Base-by-base conservation (phyloP, 2,329 filamentous ascomycete species). In the Thermothelomyces thermophilus region DNA sequence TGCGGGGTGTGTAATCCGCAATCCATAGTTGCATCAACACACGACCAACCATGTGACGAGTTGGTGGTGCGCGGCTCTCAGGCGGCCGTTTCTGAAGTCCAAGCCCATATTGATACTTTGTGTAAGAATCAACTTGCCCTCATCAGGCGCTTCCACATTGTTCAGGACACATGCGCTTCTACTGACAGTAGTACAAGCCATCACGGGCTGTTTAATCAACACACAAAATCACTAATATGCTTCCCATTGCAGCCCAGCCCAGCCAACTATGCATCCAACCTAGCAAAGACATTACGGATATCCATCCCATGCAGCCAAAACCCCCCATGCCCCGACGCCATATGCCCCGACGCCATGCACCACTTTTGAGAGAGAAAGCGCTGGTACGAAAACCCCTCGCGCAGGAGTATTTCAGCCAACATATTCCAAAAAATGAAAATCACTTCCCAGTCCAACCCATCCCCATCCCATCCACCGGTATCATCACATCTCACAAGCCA, bases 281-380 rank as follows among this genome's bases (percentile, higher is more conserved):
- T 20, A 42, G 46, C 30, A 31, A 49, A 56, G 33, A 50, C 48
- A 52, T 53, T 52, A 47, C 31, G 51, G 37, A 9, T n/a, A n/a
- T n/a, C 51, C 49, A 53, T 56, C 51, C 46, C 34, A 44, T 50
- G 47, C 41, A 46, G 16, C 42, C 36, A 40, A 50, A 24, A 13
- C 36, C 36, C n/a, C 19, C 42, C 37, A 44, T 50, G 33, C 33
- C 37, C n/a, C n/a, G n/a, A n/a, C n/a, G n/a, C n/a, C n/a, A n/a
- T n/a, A n/a, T n/a, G n/a, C n/a, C 14, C 42, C 16, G 30, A 53
- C 51, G 41, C 46, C 44, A 42, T 41, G 37, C 36, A 40, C 42
- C 42, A 33, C 19, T 31, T 14, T n/a, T n/a, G n/a, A n/a, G 5
- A 44, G 34, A 14, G 24, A 48, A 20, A 19, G 9, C 20, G 26